These are phyloP conservation scores for Barnettozyma sp. DNA, from an alignment of 805 yeast genomes.

Conservation along the genomic window DNA sequence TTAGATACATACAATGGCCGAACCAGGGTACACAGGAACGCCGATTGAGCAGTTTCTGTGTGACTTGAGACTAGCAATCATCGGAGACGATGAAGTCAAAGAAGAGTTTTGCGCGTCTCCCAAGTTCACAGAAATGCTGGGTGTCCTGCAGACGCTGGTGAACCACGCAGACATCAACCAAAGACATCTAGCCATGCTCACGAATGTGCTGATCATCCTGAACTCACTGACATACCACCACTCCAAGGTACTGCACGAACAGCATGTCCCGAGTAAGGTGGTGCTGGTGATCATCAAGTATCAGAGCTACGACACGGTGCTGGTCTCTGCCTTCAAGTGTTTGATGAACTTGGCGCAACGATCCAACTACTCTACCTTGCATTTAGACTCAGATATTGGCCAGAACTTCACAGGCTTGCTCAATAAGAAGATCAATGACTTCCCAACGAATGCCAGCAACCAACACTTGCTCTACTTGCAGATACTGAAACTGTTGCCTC, in stretches of 20 bases:
- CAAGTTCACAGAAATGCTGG: slow-evolving; percentile 5
- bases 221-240: slow-evolving; percentile 19
- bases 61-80: slow-evolving; percentile 8
- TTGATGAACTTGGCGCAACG: slow-evolving; percentile 5
- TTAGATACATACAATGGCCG: too few species aligned
- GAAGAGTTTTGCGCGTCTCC: slow-evolving; percentile 3
- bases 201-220: slow-evolving; percentile 17
- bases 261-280: slow-evolving; percentile 10
- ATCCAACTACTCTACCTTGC: neutral
- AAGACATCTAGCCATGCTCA: slow-evolving; percentile 9
- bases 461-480: slow-evolving; percentile 9
- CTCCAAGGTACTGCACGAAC: slow-evolving; percentile 10
- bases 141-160: slow-evolving; percentile 5
- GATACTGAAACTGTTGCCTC: slow-evolving; percentile 19
- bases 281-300: slow-evolving; percentile 11
- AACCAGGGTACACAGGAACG: neutral
- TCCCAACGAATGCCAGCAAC: neutral
- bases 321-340: slow-evolving; percentile 7
- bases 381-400: slow-evolving; percentile 3
- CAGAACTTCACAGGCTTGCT: slow-evolving; percentile 2
- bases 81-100: slow-evolving; percentile 12
- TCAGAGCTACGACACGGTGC: slow-evolving; percentile 4
- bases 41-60: slow-evolving; percentile 8
- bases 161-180: slow-evolving; percentile 2
- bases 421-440: neutral